Evolutionary conservation across 106 monocot species (phyloP).

Genomic region (Xerophyta viscosa): DNA sequence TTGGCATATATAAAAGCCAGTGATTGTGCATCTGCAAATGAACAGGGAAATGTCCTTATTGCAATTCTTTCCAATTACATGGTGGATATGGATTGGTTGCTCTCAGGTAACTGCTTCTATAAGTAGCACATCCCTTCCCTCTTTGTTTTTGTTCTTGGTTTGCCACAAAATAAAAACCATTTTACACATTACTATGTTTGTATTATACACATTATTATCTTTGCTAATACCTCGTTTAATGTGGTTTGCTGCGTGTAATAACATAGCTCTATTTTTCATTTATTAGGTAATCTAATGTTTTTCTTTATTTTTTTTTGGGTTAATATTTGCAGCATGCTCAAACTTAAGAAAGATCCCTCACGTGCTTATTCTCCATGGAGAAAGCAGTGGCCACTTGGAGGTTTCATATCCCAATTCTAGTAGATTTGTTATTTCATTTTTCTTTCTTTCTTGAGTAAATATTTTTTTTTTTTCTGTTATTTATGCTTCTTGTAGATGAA

Average conservation of each 20-base stretch:
- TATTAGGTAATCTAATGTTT: too few relatives aligned
- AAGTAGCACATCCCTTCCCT: too few relatives aligned
- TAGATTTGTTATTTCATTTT: constrained; percentile 1
- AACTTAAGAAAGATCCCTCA: constrained; percentile 57
- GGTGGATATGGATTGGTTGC: constrained; percentile 96
- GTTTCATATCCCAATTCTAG: constrained; percentile 18
- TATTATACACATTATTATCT: too few relatives aligned
- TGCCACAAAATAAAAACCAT: too few relatives aligned
- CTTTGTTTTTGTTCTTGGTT: too few relatives aligned
- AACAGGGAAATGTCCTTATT: constrained; percentile 73
- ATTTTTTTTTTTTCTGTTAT: background rate
- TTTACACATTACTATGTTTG: too few relatives aligned
- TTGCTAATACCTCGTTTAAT: too few relatives aligned
- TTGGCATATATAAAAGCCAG: too few relatives aligned
- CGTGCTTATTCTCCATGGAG: constrained; percentile 87
- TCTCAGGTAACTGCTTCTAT: constrained; percentile 48
- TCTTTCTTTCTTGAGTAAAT: background rate
- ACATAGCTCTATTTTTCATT: too few relatives aligned
- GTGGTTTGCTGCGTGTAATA: too few relatives aligned
- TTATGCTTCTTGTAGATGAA: constrained; percentile 24
- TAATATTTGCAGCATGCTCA: constrained; percentile 58
- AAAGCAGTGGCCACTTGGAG: constrained; percentile 62
- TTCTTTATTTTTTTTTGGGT: background rate
- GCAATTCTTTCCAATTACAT: constrained; percentile 96
- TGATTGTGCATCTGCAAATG: background rate